Conservation (phyloP, 176 grass and related monocot genomes). For the Typha latifolia region DNA sequence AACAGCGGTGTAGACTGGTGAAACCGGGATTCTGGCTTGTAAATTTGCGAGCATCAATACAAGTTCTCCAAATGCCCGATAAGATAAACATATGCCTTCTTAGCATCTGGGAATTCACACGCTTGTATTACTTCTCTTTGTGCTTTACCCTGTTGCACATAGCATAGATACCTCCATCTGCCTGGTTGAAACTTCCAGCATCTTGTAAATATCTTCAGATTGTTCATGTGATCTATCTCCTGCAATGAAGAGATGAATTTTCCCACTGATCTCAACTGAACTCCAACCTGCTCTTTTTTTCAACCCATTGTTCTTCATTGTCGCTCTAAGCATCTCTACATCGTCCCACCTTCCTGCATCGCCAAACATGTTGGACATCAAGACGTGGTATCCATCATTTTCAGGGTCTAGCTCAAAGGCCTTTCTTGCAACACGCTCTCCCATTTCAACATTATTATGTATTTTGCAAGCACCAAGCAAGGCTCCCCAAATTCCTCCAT, state of each 20-base stretch:
- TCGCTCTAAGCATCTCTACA: constrained; percentile 43
- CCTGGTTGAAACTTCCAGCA: background rate
- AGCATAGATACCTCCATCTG: background rate
- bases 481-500: constrained; percentile 57
- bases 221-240: background rate
- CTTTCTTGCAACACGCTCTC: constrained; percentile 46
- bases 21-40: no score
- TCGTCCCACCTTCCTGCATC: constrained; percentile 45
- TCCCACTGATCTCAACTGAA: constrained; percentile 21
- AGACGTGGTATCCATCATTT: constrained; percentile 60
- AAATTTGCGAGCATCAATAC: no score
- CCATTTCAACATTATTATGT: constrained; percentile 49
- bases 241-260: constrained; percentile 8
- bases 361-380: constrained; percentile 63
- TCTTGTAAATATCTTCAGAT: background rate
- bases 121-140: background rate
- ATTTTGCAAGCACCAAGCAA: constrained; percentile 71
- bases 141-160: background rate
- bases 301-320: constrained; percentile 46
- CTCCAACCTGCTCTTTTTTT: constrained; percentile 52
- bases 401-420: constrained; percentile 40
- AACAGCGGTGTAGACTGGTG: no score
- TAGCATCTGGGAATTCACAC: no score
- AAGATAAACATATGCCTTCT: no score
- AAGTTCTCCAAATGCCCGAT: no score